Conservation (phyloP, 2,329 filamentous ascomycete species). For the Teratosphaeria zuluensis region DNA sequence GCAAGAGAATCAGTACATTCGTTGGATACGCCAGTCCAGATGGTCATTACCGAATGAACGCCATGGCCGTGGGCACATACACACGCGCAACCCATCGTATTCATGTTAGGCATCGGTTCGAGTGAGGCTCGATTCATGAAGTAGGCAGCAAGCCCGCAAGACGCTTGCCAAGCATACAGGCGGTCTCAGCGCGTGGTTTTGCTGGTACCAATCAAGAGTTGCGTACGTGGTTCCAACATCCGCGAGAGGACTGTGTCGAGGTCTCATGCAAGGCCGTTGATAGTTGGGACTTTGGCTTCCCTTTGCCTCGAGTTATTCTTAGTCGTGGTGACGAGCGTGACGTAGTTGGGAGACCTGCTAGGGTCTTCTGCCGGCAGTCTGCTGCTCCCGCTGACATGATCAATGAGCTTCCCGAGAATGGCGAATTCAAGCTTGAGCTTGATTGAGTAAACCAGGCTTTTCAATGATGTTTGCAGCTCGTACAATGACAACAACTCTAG, state of each 20-base stretch:
- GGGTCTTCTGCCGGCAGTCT: neutral
- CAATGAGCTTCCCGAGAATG: constrained; percentile 14
- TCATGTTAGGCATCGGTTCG: no score
- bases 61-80: no score
- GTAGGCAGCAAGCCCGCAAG: neutral
- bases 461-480: constrained; percentile 26
- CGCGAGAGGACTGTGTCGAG: neutral
- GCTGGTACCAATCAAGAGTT: neutral
- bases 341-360: neutral
- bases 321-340: neutral
- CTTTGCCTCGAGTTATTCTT: neutral
- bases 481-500: constrained; percentile 20
- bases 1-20: no score
- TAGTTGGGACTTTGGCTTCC: neutral
- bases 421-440: constrained; percentile 13
- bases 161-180: neutral
- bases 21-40: no score
- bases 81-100: no score
- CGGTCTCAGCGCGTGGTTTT: neutral
- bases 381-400: neutral
- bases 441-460: constrained; percentile 21
- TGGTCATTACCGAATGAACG: no score
- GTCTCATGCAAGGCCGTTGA: neutral
- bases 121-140: no score
- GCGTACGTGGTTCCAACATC: neutral